Evolutionary conservation across 108 stramenopile species (phyloP), one percentile per base, ranked within the genome.

Genomic region (Cyclostephanos tholiformis): DNA sequence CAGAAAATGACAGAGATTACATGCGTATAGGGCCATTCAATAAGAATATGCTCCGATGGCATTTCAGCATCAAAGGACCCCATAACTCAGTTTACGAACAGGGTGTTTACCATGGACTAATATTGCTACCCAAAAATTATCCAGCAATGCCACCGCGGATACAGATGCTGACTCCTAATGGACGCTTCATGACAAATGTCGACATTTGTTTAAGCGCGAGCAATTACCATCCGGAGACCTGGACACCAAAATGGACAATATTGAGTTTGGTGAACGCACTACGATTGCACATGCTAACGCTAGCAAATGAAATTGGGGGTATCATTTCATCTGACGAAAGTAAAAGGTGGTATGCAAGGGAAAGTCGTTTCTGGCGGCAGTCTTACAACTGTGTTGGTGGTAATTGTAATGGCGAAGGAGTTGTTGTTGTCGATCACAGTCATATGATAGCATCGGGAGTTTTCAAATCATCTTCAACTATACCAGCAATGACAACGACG

Each of bases 151-250:
- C 96, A 56, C 96, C 96, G 5, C 86, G 89, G 13, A 80, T 97
- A 5, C 91, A 93, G 50, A 75, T 97, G 39, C 87, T 92, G 68
- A 95, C 93, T 13, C 91, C 92, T 16, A 87, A 83, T 23, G 96
- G 96, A 25, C 86, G 96, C 0, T 97, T 97, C 60, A 51, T 82
- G 14, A 71, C 84, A 0, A 69, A 85, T 6, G 58, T 38, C 9
- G 89, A 95, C 59, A 94, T 97, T 71, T 97, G 96, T 76, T 67
- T 97, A 57, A 88, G 87, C 67, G 94, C 94, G 0, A 88, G 86
- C 29, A 71, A 79, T 53, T 97, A 89, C 69, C 96, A 97, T 80
- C 93, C 90, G 0, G 96, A 97, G 81, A 76, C 87, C 17, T 97
- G 96, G 96, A 91, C 88, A 43, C 91, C 94, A 17, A 62, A 74